A percentile compares a stretch with the other conserved stretches of the same genome.
Conservation (phyloP, 768 basidiomycete species). For the Cytidiella melzeri region DNA sequence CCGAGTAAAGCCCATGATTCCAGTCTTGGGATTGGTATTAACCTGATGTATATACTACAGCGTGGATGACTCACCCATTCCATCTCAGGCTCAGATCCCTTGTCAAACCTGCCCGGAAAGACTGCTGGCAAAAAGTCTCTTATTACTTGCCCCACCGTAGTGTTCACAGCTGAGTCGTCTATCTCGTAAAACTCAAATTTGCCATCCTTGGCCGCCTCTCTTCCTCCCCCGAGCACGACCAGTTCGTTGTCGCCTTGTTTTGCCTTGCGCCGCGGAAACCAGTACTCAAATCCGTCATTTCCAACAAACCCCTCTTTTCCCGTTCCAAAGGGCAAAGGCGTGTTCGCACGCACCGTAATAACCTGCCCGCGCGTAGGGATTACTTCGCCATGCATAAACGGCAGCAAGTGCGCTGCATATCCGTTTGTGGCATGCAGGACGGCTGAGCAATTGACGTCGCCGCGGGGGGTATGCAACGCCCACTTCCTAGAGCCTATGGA, state of each 20-base stretch:
- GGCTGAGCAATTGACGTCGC: constrained; percentile 50
- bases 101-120: constrained; percentile 50
- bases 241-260: constrained; percentile 25
- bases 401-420: constrained; percentile 74
- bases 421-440: constrained; percentile 87
- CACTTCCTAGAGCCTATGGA: constrained; percentile 26
- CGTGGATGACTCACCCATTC: constrained; percentile 57
- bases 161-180: constrained; percentile 54
- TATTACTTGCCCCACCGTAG: constrained; percentile 40
- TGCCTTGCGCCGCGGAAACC: constrained; percentile 63
- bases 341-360: constrained; percentile 36
- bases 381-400: constrained; percentile 56
- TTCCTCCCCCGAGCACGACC: constrained; percentile 68
- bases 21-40: constrained; percentile 43
- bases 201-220: constrained; percentile 35
- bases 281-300: constrained; percentile 59
- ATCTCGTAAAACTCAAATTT: constrained; percentile 43
- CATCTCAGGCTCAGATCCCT: constrained; percentile 52
- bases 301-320: constrained; percentile 39
- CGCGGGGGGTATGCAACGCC: constrained; percentile 59
- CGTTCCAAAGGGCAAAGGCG: constrained; percentile 18
- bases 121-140: constrained; percentile 52
- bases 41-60: background rate
- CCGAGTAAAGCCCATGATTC: constrained; percentile 74
- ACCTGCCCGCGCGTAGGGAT: constrained; percentile 73